Conservation (phyloP, 345 rosid genomes). For the Gynandropsis gynandra region DNA sequence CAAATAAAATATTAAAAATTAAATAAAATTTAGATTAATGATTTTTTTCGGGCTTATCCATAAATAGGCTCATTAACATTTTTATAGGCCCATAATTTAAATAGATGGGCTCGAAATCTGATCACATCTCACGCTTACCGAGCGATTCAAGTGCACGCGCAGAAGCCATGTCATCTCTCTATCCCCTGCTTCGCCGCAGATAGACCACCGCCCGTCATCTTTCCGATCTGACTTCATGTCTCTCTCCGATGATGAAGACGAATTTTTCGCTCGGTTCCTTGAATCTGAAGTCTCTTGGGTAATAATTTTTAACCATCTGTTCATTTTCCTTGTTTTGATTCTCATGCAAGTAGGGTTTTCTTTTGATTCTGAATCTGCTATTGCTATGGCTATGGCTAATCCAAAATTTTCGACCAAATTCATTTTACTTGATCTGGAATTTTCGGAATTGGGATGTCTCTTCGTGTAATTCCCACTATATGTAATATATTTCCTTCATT, state of each 20-base stretch:
- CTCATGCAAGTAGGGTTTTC: constrained; percentile 14
- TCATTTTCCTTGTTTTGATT: background rate
- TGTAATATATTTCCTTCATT: background rate
- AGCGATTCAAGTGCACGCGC: too few relatives aligned
- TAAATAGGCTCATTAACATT: too few relatives aligned
- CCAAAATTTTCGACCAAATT: background rate
- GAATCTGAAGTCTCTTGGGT: constrained; percentile 72
- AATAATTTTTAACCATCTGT: background rate
- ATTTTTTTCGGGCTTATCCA: too few relatives aligned
- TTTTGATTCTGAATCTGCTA: background rate
- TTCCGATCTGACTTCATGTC: constrained; percentile 30
- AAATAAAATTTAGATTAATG: too few relatives aligned
- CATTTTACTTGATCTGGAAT: constrained; percentile 5
- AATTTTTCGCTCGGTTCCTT: constrained; percentile 54
- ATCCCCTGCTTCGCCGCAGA: constrained; percentile 20
- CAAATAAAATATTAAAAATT: too few relatives aligned
- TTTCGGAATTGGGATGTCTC: background rate
- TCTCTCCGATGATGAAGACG: constrained; percentile 62
- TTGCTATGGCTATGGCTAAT: too few relatives aligned
- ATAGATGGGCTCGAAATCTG: too few relatives aligned
- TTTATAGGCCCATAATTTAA: too few relatives aligned
- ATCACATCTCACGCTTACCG: too few relatives aligned
- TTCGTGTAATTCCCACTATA: background rate
- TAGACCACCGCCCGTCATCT: background rate
- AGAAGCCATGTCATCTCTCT: background rate